Conservation (phyloP, 192 early-diverging fungal species). For the Coemansia biformis region DNA sequence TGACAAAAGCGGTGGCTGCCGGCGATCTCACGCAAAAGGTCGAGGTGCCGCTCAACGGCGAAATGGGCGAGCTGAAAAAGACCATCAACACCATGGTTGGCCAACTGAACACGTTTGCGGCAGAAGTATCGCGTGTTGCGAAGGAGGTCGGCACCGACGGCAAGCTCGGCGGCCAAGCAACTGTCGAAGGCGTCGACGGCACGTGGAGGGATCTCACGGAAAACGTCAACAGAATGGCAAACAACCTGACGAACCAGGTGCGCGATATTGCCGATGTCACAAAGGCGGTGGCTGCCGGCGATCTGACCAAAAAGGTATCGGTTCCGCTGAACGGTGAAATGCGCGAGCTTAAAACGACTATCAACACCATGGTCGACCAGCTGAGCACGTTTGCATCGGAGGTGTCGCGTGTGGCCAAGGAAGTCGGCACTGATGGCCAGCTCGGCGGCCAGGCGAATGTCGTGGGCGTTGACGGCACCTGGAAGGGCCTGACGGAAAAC, state of each 20-base stretch:
- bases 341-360: constrained; percentile 14
- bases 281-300: constrained; percentile 55
- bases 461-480: too few species aligned
- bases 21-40: constrained; percentile 55
- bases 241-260: constrained; percentile 56
- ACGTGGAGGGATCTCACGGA: constrained; percentile 61
- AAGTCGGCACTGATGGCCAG: constrained; percentile 39
- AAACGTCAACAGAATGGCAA: constrained; percentile 60
- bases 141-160: constrained; percentile 61
- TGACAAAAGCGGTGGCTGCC: constrained; percentile 55
- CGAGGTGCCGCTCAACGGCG: constrained; percentile 54
- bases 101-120: constrained; percentile 52
- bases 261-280: constrained; percentile 51
- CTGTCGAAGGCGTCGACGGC: constrained; percentile 56
- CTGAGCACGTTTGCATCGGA: constrained; percentile 51
- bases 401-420: constrained; percentile 39
- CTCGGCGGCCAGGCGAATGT: too few species aligned
- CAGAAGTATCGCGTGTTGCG: constrained; percentile 58
- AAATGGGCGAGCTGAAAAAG: constrained; percentile 53
- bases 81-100: constrained; percentile 62
- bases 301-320: constrained; percentile 48
- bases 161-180: constrained; percentile 57
- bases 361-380: constrained; percentile 57
- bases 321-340: constrained; percentile 29
- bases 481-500: too few species aligned